A percentile compares a stretch with the other conserved stretches of the same genome.
Evolutionary conservation across 2,329 filamentous ascomycete species (phyloP).

Genomic region (Leptosphaerulina australis): DNA sequence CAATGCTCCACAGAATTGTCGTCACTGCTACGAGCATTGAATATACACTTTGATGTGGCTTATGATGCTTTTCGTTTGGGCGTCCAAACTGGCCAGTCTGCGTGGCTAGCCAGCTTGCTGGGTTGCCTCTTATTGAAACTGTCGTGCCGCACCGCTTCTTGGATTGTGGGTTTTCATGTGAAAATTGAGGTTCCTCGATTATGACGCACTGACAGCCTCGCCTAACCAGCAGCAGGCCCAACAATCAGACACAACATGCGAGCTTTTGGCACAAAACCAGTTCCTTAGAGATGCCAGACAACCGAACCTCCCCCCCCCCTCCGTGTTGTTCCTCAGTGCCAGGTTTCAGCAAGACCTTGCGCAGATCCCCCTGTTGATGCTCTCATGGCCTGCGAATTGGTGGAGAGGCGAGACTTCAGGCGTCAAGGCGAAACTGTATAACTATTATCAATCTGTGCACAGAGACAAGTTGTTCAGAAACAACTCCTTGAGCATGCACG

Average conservation of each 20-base stretch:
- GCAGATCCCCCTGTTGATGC: constrained; percentile 8
- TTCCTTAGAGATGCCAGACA: constrained; percentile 4
- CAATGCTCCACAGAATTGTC: constrained; percentile 14
- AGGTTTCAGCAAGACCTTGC: constrained; percentile 5
- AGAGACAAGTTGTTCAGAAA: too few species aligned
- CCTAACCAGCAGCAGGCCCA: not conserved
- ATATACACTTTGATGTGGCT: constrained; percentile 3
- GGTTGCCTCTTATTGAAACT: constrained; percentile 1
- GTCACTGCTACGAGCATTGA: constrained; percentile 9
- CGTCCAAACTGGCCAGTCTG: constrained; percentile 5
- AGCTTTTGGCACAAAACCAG: constrained; percentile 9
- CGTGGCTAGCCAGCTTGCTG: constrained; percentile 1
- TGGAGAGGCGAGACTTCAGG: too few species aligned
- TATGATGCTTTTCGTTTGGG: constrained; percentile 6
- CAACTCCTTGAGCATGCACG: too few species aligned
- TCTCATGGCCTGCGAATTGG: too few species aligned
- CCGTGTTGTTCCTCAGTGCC: not conserved
- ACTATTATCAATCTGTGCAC: too few species aligned
- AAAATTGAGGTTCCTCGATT: constrained; percentile 1
- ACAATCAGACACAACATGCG: constrained; percentile 14
- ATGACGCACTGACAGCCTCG: constrained; percentile 10
- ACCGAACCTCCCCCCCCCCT: too few species aligned
- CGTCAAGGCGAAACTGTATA: too few species aligned
- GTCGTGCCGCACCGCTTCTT: constrained; percentile 8
- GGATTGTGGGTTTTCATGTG: constrained; percentile 16